Conservation (phyloP, 2,329 filamentous ascomycete genomes). For the Ceratocystis albifundus region DNA sequence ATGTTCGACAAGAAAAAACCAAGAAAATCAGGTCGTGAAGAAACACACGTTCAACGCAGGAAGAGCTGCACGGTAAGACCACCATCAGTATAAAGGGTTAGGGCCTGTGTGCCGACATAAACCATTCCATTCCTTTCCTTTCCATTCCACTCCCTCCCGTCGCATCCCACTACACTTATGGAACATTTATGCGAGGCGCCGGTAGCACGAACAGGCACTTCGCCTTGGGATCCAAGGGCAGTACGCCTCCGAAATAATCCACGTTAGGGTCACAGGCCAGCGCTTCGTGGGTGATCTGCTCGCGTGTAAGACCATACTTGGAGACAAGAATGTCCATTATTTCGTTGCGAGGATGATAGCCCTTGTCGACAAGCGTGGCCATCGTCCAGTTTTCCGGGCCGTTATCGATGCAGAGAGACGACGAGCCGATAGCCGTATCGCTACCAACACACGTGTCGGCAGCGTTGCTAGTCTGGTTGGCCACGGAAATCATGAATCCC, state of each 20-base stretch:
- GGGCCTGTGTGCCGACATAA: neutral
- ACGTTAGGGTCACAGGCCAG: constrained; percentile 18
- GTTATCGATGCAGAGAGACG: constrained; percentile 18
- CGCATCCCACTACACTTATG: no score
- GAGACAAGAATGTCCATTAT: constrained; percentile 18
- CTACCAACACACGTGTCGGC: constrained; percentile 12
- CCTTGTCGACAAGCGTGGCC: constrained; percentile 18
- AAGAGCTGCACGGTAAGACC: neutral
- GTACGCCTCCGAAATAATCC: constrained; percentile 12
- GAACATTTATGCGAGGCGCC: constrained; percentile 11
- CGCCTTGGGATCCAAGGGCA: constrained; percentile 18
- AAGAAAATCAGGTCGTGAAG: neutral
- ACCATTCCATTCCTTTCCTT: neutral
- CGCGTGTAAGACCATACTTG: constrained; percentile 22
- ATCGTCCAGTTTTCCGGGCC: constrained; percentile 9
- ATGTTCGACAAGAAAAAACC: neutral
- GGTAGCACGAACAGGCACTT: constrained; percentile 14
- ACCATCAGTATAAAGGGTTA: neutral
- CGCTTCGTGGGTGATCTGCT: constrained; percentile 16
- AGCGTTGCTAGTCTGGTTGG: constrained; percentile 4
- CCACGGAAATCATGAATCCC: constrained; percentile 19
- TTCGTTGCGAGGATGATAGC: constrained; percentile 17
- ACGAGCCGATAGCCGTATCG: constrained; percentile 11
- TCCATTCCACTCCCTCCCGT: no score
- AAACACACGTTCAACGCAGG: neutral